Base-by-base conservation (phyloP, 2,329 filamentous ascomycete genomes). In the Zymoseptoria ardabiliae region DNA sequence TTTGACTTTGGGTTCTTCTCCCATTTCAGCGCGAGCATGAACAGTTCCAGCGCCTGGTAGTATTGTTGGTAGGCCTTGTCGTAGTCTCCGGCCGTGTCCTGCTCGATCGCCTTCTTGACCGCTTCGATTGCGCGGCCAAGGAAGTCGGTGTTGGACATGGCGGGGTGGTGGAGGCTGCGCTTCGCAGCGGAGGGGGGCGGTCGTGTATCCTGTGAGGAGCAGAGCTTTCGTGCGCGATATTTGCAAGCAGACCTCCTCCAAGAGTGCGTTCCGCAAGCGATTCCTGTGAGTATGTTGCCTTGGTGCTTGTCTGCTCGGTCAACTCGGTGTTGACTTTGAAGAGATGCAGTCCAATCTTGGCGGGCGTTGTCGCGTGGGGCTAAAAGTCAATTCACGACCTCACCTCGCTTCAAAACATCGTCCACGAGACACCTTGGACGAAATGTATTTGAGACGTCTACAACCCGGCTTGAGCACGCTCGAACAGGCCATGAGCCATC, bases 11-110 rank as follows among this genome's bases (percentile, higher is more conserved):
- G 86, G 78, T 97, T 97, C 84, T 97, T 99, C 80, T 99, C 94
- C 93, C 93, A 99, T 81, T 99, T 99, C 61, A 99, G 83, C 35
- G 94, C 94, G 62, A 97, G 89, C 89, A 99, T 96, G 81, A 97
- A 99, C 60, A 97, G 85, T 78, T 99, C 93, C 68, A 99, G 89
- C 55, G 93, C 88, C 68, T 91, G 87, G 80, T 96, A 97, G 84
- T 99, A 99, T 64, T 89, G 83, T 73, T 96, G 90, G 75, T 97
- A 97, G 58, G 94, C 94, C 76, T 95, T 93, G 71, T 97, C 91
- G 78, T 99, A 99, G 74, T 97, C 91, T 73, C 91, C 92, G 52
- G 90, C 89, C 67, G 93, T 96, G 79, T 99, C 94, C 69, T 89
- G 87, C 74, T 96, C 92, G 79, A 99, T 97, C 68, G 94, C 94